Percentiles rank a stretch among this genome's conserved stretches.
These are phyloP conservation scores for Thielaviopsis ethacetica DNA, from an alignment of 2,329 filamentous ascomycete genomes.

Conservation along the genomic window DNA sequence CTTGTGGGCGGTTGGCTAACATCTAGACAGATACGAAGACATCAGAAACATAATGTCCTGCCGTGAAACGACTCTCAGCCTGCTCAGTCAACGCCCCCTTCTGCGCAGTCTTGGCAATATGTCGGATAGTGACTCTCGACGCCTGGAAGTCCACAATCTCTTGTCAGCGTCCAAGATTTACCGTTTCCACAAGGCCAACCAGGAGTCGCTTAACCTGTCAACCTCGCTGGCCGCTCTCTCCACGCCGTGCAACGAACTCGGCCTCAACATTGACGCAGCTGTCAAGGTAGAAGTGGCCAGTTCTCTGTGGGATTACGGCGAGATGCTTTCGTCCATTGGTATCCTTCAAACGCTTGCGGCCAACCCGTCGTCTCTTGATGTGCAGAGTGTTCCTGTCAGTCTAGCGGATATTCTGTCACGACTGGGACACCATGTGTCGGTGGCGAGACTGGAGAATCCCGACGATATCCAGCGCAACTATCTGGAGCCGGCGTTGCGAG, in stretches of 20 bases:
- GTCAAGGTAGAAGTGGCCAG: conserved; percentile 72
- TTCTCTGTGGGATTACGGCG: conserved; percentile 86
- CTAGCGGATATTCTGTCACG: conserved; percentile 70
- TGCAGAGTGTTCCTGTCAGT: conserved; percentile 56
- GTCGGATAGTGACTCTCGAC: conserved; percentile 44
- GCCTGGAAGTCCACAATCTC: conserved; percentile 62
- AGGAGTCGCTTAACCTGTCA: conserved; percentile 75
- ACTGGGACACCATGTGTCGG: conserved; percentile 74
- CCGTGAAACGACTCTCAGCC: conserved; percentile 66
- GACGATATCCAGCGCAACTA: conserved; percentile 81
- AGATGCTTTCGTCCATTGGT: conserved; percentile 73
- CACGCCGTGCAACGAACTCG: conserved; percentile 49
- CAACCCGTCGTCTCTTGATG: conserved; percentile 35
- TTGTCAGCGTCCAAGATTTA: conserved; percentile 60
- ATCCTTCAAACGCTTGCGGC: conserved; percentile 61
- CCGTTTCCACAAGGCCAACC: conserved; percentile 62
- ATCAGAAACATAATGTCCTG: conserved; percentile 68
- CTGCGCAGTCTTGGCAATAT: conserved; percentile 46
- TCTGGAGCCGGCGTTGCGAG: conserved; percentile 65
- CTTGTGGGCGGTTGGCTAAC: conserved; percentile 15
- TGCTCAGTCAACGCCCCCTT: conserved; percentile 53
- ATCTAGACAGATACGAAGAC: conserved; percentile 46
- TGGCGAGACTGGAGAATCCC: conserved; percentile 79
- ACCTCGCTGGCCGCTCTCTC: conserved; percentile 70
- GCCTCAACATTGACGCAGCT: conserved; percentile 59